A percentile compares a stretch with the other conserved stretches of the same genome.
Conservation (phyloP, 2,329 filamentous ascomycete genomes). For the Fusarium chuoi region DNA sequence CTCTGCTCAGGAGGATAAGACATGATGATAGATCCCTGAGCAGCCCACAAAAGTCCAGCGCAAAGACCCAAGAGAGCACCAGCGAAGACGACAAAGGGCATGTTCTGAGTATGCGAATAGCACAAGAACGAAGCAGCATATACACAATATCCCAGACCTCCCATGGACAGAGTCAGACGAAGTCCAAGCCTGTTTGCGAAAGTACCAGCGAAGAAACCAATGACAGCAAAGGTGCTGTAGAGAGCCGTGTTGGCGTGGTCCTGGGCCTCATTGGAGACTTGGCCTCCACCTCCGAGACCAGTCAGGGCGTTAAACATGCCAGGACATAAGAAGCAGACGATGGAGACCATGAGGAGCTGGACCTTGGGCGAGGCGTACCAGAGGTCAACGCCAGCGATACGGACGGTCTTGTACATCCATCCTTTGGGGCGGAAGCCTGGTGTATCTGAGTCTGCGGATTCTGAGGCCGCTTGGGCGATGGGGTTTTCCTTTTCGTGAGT, state of each 20-base stretch:
- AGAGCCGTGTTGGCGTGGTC: constrained; percentile 77
- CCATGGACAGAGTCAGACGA: constrained; percentile 73
- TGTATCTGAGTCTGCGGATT: constrained; percentile 19
- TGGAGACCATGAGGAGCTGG: constrained; percentile 74
- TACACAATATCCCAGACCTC: constrained; percentile 80
- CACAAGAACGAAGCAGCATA: constrained; percentile 77
- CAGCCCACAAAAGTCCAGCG: constrained; percentile 83
- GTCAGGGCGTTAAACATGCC: constrained; percentile 78
- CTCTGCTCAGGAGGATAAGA: constrained; percentile 82
- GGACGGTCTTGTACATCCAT: constrained; percentile 76
- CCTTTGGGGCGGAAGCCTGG: constrained; percentile 54
- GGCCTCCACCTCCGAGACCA: constrained; percentile 71
- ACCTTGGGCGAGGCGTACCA: constrained; percentile 80
- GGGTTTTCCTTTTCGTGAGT: constrained; percentile 42
- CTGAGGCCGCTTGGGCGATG: constrained; percentile 29
- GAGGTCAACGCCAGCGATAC: constrained; percentile 63
- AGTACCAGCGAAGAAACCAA: constrained; percentile 78
- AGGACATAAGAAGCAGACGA: constrained; percentile 70
- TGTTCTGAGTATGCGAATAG: constrained; percentile 74
- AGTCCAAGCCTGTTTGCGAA: constrained; percentile 82
- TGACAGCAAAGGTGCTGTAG: constrained; percentile 76
- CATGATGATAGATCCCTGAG: constrained; percentile 89
- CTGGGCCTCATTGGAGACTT: constrained; percentile 60
- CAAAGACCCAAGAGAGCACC: constrained; percentile 81
- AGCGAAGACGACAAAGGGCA: constrained; percentile 79